phyloP scores from a whole-genome alignment of 305 asterid species.

The Fraxinus nigra region DNA sequence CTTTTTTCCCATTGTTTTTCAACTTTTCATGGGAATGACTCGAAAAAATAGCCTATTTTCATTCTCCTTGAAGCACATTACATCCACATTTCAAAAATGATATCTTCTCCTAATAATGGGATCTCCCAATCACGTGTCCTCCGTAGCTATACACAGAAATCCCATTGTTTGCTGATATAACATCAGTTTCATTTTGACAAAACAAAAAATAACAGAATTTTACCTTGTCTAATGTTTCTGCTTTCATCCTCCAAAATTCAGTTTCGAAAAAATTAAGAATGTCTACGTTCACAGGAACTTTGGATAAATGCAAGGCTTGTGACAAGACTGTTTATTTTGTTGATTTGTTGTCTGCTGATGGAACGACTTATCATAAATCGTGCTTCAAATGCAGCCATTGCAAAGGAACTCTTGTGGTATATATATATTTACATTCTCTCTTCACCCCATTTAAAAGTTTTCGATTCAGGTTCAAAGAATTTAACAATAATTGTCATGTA shows the following conservation, averaged over 20 bases:
- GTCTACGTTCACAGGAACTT: constrained; percentile 49
- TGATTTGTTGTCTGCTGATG: constrained; percentile 84
- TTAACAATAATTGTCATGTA: not conserved
- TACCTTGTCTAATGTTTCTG: not conserved
- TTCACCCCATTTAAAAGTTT: not conserved
- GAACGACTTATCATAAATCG: constrained; percentile 64
- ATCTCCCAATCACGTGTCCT: constrained; percentile 53
- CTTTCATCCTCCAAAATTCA: not conserved
- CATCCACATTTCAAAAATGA: constrained; percentile 24
- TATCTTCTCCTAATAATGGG: constrained; percentile 28
- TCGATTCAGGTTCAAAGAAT: too few relatives aligned
- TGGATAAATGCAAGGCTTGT: constrained; percentile 55
- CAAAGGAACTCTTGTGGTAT: constrained; percentile 94
- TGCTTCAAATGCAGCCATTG: constrained; percentile 97
- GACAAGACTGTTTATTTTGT: constrained; percentile 72
- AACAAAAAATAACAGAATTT: constrained; percentile 3
- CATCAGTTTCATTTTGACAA: constrained; percentile 16
- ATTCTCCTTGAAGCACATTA: constrained; percentile 29
- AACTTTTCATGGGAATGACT: not conserved
- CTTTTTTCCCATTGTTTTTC: not conserved
- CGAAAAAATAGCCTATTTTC: constrained; percentile 29
- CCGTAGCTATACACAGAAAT: not conserved
- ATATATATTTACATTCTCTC: constrained; percentile 10
- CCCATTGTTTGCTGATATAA: constrained; percentile 27
- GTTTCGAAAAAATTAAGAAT: constrained; percentile 13